Base-by-base conservation (phyloP, 345 rosid genomes). In the Adansonia digitata region DNA sequence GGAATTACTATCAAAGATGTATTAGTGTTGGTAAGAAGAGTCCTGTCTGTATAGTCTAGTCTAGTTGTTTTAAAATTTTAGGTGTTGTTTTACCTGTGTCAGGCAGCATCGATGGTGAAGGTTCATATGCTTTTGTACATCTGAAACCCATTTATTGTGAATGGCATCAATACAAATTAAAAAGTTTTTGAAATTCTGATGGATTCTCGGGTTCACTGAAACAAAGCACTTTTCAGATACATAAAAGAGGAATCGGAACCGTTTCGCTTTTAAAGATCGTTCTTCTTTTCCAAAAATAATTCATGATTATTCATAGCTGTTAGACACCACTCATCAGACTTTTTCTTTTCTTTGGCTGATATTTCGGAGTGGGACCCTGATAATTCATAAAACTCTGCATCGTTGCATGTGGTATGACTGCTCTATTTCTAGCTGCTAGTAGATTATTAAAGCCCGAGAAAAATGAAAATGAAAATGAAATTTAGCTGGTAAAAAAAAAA, bases 391-490 rank as follows among this genome's bases (percentile, higher is more conserved):
- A 72, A 63, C 27, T 63, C 71, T 66, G 71, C 71, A 66, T 66
- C 31, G 3, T 55, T 79, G 82, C 88, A 87, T 85, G 87, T 87
- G 87, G 74, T 72, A 55, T 70, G 65, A 48, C 78, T 77, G 56
- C 77, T 73, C 66, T 39, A 56, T 69, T 53, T 43, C 73, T 70
- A 29, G 45, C 80, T 72, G 72, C 67, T 60, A 65, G 29, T 73
- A 62, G 48, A 17, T 31, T 42, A 51, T n/a, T n/a, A n/a, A 18
- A 69, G 49, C 53, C 31, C 24, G 53, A 52, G 53, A 3, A 31
- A 31, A 43, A 10, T 12, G 13, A 34, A 74, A 43, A 48, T 52
- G 69, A 40, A 69, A 67, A 11, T 15, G 72, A 77, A 49, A 27
- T 52, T 64, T 35, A 51, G 56, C 15, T 29, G 3, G 57, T 22